These are phyloP conservation scores for Apiospora hydei DNA, from an alignment of 2,329 filamentous ascomycete genomes.

Conservation along the genomic window DNA sequence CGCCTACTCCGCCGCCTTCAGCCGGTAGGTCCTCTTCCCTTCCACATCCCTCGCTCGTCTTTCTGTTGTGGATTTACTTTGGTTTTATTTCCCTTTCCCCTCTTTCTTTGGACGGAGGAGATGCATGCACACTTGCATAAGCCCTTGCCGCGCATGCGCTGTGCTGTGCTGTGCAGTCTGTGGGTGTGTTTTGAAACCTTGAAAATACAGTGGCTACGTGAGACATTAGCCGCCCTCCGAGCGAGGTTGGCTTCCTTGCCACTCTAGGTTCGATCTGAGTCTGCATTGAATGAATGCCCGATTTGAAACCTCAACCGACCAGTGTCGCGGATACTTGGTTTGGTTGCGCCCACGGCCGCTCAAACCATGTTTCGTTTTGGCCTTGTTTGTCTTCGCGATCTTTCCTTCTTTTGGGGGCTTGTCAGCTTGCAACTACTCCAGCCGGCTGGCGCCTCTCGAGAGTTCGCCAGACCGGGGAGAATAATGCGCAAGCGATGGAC, in stretches of 20 bases:
- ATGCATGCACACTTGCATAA: background rate
- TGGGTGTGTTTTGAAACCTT: background rate
- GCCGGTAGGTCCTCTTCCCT: conserved; percentile 61
- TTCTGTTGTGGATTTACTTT: background rate
- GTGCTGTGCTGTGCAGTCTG: background rate
- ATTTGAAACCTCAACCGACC: conserved; percentile 9
- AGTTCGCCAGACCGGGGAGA: background rate
- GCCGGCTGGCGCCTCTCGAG: background rate
- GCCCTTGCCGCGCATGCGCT: background rate
- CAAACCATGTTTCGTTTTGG: conserved; percentile 10
- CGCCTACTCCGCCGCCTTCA: conserved; percentile 78
- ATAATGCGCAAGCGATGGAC: too few relatives aligned
- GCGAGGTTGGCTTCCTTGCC: background rate
- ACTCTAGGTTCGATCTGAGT: conserved; percentile 7
- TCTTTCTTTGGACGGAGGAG: background rate
- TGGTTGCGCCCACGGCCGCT: background rate
- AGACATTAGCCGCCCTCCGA: conserved; percentile 1
- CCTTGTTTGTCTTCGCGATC: background rate
- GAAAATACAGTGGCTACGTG: background rate
- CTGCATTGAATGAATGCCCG: conserved; percentile 8
- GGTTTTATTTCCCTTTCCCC: background rate
- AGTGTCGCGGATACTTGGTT: background rate
- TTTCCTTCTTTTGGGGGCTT: background rate
- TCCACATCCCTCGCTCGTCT: background rate
- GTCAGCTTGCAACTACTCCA: background rate